These are phyloP conservation scores for Hygrocybe punicea DNA, from an alignment of 768 basidiomycete species.

Conservation along the genomic window DNA sequence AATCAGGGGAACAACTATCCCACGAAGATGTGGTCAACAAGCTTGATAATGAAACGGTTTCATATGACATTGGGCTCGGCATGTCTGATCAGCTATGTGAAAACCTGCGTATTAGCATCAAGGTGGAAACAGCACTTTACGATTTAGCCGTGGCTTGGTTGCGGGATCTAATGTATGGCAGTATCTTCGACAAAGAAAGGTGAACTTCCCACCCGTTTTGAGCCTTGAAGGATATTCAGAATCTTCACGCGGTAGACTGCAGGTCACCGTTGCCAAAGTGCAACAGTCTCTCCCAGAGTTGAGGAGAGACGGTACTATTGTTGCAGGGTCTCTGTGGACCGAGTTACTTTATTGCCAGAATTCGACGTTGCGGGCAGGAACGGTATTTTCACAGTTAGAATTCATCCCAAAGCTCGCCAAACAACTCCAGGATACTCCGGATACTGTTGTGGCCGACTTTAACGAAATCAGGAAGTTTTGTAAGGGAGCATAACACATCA, in stretches of 20 bases:
- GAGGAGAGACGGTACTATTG: constrained; percentile 83
- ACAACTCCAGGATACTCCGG: constrained; percentile 69
- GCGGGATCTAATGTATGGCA: constrained; percentile 71
- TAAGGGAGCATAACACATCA: constrained; percentile 37
- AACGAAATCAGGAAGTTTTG: constrained; percentile 66
- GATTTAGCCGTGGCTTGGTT: constrained; percentile 83
- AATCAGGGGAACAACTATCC: constrained; percentile 63
- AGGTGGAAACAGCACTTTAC: constrained; percentile 80
- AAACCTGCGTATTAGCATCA: constrained; percentile 68
- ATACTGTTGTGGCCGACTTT: constrained; percentile 67
- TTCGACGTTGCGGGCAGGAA: constrained; percentile 65
- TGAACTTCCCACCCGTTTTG: constrained; percentile 24
- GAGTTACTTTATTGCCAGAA: constrained; percentile 63
- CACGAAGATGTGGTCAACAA: constrained; percentile 91
- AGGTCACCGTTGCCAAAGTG: constrained; percentile 81
- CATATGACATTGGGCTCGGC: constrained; percentile 73
- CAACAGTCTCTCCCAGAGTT: constrained; percentile 86
- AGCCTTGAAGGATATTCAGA: background rate
- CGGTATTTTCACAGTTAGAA: constrained; percentile 71
- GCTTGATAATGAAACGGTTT: constrained; percentile 88
- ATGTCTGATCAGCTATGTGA: constrained; percentile 67
- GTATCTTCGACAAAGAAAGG: constrained; percentile 79
- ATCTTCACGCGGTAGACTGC: constrained; percentile 50
- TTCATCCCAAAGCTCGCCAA: constrained; percentile 73
- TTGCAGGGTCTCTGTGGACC: constrained; percentile 68